Conservation (phyloP, 108 stramenopile genomes). For the Epipyxis sp. region DNA sequence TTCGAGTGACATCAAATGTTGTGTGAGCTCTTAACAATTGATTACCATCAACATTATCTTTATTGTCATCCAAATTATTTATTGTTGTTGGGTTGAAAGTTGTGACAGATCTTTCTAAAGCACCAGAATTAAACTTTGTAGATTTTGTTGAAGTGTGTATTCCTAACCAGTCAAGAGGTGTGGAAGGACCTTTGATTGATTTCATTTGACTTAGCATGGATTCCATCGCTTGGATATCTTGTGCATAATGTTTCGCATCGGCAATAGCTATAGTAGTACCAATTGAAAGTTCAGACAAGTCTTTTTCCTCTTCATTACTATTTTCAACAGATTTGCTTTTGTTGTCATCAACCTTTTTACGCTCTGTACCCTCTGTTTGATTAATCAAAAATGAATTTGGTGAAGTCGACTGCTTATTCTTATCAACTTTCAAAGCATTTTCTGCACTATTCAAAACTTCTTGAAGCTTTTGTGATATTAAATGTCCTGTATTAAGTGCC, state of each 20-base stretch:
- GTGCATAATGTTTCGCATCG: conserved; percentile 4
- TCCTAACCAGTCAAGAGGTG: not conserved
- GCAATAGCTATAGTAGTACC: too few relatives aligned
- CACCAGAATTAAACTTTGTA: too few relatives aligned
- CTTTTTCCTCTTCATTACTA: not conserved
- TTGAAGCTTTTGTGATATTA: not conserved
- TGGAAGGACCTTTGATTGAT: not conserved
- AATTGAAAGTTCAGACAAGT: too few relatives aligned
- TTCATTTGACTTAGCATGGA: not conserved
- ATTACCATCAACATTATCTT: too few relatives aligned
- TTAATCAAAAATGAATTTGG: not conserved
- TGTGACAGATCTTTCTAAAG: too few relatives aligned
- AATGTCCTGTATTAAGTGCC: not conserved
- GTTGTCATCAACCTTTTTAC: not conserved
- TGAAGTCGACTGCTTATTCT: too few relatives aligned
- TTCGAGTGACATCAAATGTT: too few relatives aligned
- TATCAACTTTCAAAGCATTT: not conserved
- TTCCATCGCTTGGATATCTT: not conserved
- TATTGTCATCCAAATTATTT: too few relatives aligned
- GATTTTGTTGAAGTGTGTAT: too few relatives aligned
- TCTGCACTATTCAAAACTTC: not conserved
- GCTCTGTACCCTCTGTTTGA: not conserved
- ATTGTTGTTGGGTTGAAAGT: too few relatives aligned
- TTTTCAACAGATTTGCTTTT: not conserved
- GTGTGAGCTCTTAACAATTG: too few relatives aligned